These are phyloP conservation scores for Leishmania arabica DNA, from an alignment of 208 protist genomes.

Conservation along the genomic window DNA sequence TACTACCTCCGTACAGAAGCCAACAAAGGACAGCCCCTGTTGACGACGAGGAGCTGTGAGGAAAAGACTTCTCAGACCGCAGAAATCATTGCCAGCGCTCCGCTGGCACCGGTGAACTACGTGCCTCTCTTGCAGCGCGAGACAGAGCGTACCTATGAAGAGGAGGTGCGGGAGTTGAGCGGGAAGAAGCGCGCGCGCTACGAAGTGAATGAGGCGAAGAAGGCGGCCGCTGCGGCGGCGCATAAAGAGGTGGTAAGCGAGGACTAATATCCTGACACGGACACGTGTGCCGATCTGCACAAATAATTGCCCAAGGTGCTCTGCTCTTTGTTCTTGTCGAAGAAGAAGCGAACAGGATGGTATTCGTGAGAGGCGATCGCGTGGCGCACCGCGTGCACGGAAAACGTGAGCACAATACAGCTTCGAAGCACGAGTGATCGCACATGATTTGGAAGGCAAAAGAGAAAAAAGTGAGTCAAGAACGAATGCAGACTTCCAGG, in stretches of 20 bases:
- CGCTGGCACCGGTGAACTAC: slow-evolving; percentile 27
- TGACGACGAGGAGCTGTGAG: not conserved
- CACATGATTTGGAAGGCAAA: not conserved
- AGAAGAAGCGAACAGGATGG: not conserved
- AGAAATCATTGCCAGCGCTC: not conserved
- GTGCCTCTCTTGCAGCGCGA: slow-evolving; percentile 72
- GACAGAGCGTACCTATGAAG: slow-evolving; percentile 81
- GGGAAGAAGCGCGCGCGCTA: slow-evolving; percentile 73
- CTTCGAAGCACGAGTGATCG: not conserved
- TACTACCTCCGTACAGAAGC: slow-evolving; percentile 21
- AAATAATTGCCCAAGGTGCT: not conserved
- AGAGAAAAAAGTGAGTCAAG: not conserved
- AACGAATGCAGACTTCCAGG: not conserved
- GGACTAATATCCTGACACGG: not conserved
- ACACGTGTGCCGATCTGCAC: not conserved
- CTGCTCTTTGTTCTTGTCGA: not conserved
- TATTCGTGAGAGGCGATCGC: not conserved
- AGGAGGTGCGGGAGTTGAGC: slow-evolving; percentile 61
- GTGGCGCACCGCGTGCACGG: not conserved
- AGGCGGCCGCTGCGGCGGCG: slow-evolving; percentile 28
- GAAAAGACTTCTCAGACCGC: not conserved
- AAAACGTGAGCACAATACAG: not conserved
- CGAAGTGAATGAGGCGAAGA: slow-evolving; percentile 80
- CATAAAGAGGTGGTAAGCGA: not conserved
- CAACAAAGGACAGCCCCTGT: not conserved